phyloP scores from a whole-genome alignment of 208 protist genomes.

The Trypanosoma platydactyli region DNA sequence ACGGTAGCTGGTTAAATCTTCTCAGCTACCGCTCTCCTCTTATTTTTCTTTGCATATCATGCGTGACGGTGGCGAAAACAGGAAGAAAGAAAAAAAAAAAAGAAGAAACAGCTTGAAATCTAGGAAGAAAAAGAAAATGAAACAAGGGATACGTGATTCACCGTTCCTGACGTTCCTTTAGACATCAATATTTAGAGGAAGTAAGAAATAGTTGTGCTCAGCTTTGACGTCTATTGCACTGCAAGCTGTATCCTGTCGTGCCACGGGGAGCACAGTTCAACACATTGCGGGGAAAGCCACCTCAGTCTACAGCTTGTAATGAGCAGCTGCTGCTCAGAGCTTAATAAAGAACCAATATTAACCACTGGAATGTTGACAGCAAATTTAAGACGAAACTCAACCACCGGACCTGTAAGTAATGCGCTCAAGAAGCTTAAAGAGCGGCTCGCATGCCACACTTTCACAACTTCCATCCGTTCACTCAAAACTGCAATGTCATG shows the following conservation, averaged over 20 bases:
- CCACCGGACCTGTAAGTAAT: slow-evolving; percentile 21
- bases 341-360: not conserved
- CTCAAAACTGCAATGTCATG: slow-evolving; percentile 75
- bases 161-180: not conserved
- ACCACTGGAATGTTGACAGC: slow-evolving; percentile 21
- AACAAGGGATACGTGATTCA: slow-evolving; percentile 8
- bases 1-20: no score
- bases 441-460: slow-evolving; percentile 59
- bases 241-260: slow-evolving; percentile 63
- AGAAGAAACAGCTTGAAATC: not conserved
- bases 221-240: slow-evolving; percentile 15
- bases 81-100: slow-evolving; percentile 16
- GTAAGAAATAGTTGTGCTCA: not conserved
- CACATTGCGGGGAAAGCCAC: slow-evolving; percentile 83
- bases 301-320: slow-evolving; percentile 47
- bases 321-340: slow-evolving; percentile 26
- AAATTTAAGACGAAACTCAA: slow-evolving; percentile 27
- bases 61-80: no score
- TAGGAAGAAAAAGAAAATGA: slow-evolving; percentile 4
- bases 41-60: no score
- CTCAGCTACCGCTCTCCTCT: no score
- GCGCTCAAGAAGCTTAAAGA: slow-evolving; percentile 16
- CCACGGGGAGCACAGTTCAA: slow-evolving; percentile 74
- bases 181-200: slow-evolving; percentile 3
- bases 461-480: slow-evolving; percentile 59